Evolutionary conservation across 1,284 basidiomycete species (phyloP), one percentile per base, ranked within the genome.

Genomic region (Moesziomyces antarcticus): DNA sequence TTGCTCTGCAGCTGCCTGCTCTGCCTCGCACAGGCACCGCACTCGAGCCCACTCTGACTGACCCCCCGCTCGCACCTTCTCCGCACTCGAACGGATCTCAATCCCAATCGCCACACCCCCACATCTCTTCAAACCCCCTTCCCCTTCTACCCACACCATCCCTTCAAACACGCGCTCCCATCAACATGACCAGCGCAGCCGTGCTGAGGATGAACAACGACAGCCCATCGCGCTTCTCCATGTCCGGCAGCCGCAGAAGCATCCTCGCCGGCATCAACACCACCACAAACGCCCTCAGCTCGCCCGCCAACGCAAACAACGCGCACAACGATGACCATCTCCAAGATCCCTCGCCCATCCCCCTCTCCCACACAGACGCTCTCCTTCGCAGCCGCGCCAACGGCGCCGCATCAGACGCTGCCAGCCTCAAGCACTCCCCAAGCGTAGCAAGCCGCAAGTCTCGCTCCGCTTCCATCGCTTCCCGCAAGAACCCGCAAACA

Each of bases 321-420:
- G 51, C 35, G 25, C 13, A 33, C 33, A 47, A 48, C 18, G 44
- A 35, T 14, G 49, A 24, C 44, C n/a, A 48, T 18, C n/a, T 20
- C 20, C 60, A 62, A 22, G 55, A 62, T 58, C 50, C 56, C 3
- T 63, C 66, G 33, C 53, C 64, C 13, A 56, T 64, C 41, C 65
- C 69, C 14, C 47, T 73, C 53, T 76, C 74, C 45, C 69, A 66
- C 50, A 76, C 74, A 16, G 74, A 76, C 56, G 64, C 74, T 7
- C 30, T 76, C 2, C 59, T 76, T 13, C 62, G 74, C 24, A 35
- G 49, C 2, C 68, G 62, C 35, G 42, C 6, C 11, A 30, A 25
- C 24, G 24, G 50, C 20, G 46, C 52, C 6, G 55, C 52, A 3
- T 14, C 30, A 5, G 62, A 63, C 10, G 22, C 54, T n/a, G 41